These are phyloP conservation scores for Tulasnella sp. DNA, from an alignment of 768 basidiomycete species.

Conservation along the genomic window DNA sequence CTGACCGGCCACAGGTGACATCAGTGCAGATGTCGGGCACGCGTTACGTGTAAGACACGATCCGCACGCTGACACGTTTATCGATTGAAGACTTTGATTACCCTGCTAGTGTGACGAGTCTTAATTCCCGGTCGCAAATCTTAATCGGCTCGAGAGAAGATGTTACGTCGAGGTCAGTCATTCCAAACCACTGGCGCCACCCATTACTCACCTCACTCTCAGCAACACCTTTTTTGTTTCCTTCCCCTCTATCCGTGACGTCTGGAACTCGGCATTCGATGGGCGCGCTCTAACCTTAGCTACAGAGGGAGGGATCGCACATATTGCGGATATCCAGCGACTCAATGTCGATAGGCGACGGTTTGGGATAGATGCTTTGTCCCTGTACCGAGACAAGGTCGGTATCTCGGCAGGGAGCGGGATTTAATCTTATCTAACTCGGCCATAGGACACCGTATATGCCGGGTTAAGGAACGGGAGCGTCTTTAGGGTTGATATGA, in stretches of 20 bases:
- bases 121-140: not conserved
- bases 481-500: slow-evolving; percentile 20
- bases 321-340: not conserved
- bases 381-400: slow-evolving; percentile 12
- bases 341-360: slow-evolving; percentile 5
- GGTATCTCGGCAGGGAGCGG: not conserved
- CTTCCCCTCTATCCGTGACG: slow-evolving; percentile 1
- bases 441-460: not conserved
- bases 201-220: not conserved
- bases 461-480: slow-evolving; percentile 20
- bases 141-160: slow-evolving; percentile 11
- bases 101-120: not conserved
- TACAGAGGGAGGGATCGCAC: slow-evolving; percentile 18
- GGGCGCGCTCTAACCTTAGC: slow-evolving; percentile 15
- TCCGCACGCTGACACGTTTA: not conserved
- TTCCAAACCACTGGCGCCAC: not conserved
- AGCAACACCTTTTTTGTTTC: slow-evolving; percentile 14
- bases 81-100: not conserved
- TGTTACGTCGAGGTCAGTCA: not conserved
- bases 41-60: not conserved
- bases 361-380: slow-evolving; percentile 9
- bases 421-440: not conserved
- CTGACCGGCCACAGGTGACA: slow-evolving; percentile 8
- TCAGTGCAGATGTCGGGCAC: not conserved
- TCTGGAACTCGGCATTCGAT: slow-evolving; percentile 26